phyloP scores from a whole-genome alignment of 129 eudicot genomes.

The Tanacetum coccineum region DNA sequence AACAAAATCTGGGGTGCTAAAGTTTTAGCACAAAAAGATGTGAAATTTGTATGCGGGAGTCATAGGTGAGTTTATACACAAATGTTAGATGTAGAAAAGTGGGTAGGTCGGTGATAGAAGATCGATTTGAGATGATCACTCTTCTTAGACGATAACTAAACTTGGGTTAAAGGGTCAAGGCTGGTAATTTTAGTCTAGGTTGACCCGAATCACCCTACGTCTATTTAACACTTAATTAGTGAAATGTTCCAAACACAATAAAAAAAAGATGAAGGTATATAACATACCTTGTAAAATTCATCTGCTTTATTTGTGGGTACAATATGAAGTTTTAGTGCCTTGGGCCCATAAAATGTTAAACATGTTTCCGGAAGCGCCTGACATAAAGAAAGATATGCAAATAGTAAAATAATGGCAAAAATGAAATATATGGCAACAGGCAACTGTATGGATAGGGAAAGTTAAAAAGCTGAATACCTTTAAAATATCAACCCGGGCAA shows the following conservation, averaged over 20 bases:
- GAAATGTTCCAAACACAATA: not conserved
- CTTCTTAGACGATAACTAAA: no score
- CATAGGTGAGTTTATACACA: slow-evolving; percentile 9
- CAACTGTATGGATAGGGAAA: not conserved
- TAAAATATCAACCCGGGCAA: slow-evolving; percentile 69
- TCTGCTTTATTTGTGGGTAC: no score
- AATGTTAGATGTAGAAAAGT: not conserved
- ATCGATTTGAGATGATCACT: not conserved
- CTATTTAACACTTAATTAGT: no score
- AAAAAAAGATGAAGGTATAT: not conserved
- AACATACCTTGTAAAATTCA: no score
- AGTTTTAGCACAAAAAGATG: slow-evolving; percentile 1
- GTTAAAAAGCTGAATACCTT: slow-evolving; percentile 44
- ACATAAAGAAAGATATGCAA: not conserved
- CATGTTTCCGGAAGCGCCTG: slow-evolving; percentile 77
- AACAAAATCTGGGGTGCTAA: slow-evolving; percentile 10
- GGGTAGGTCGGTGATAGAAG: not conserved
- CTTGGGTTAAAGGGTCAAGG: no score
- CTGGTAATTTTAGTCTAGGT: no score
- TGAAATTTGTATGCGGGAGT: slow-evolving; percentile 3
- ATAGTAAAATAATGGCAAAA: not conserved
- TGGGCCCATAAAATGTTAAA: slow-evolving; percentile 91
- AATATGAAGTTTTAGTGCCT: slow-evolving; percentile 76
- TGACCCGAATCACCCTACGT: no score
- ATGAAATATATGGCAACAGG: not conserved